Conservation (phyloP, 139 green algal species). For the Coccomyxa sp. region DNA sequence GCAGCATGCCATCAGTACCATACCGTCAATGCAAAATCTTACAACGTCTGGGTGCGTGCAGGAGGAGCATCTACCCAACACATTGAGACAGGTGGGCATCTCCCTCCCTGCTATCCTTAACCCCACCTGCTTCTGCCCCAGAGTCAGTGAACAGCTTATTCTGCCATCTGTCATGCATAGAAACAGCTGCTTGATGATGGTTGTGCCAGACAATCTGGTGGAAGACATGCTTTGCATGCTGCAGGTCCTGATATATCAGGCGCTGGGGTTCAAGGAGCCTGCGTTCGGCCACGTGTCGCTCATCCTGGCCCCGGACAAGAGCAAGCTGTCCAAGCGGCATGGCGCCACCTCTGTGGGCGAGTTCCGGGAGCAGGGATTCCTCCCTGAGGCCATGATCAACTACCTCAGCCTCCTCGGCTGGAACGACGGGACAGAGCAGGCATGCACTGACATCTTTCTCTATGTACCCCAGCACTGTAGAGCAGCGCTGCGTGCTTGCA, state of each 20-base stretch:
- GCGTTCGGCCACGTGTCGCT: constrained; percentile 92
- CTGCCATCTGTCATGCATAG: background rate
- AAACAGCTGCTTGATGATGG: background rate
- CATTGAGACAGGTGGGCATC: constrained; percentile 81
- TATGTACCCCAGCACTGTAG: no score
- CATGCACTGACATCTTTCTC: no score
- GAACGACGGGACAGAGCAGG: constrained; percentile 98
- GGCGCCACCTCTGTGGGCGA: constrained; percentile 96
- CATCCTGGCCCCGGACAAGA: constrained; percentile 96
- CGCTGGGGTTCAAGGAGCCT: constrained; percentile 81
- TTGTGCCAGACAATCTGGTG: no score
- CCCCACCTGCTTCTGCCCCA: background rate
- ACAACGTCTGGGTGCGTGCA: background rate
- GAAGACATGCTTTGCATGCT: no score
- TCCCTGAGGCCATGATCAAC: constrained; percentile 94
- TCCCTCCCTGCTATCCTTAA: background rate
- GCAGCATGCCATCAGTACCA: no score
- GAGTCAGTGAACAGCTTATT: background rate
- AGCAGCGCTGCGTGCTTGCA: no score
- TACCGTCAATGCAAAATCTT: no score
- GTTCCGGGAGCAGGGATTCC: constrained; percentile 89
- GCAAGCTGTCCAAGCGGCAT: constrained; percentile 97
- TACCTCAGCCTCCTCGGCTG: constrained; percentile 96
- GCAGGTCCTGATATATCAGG: constrained; percentile 91
- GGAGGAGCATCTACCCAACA: constrained; percentile 99